Conservation (phyloP, 805 yeast genomes). For the Priceomyces medius region DNA sequence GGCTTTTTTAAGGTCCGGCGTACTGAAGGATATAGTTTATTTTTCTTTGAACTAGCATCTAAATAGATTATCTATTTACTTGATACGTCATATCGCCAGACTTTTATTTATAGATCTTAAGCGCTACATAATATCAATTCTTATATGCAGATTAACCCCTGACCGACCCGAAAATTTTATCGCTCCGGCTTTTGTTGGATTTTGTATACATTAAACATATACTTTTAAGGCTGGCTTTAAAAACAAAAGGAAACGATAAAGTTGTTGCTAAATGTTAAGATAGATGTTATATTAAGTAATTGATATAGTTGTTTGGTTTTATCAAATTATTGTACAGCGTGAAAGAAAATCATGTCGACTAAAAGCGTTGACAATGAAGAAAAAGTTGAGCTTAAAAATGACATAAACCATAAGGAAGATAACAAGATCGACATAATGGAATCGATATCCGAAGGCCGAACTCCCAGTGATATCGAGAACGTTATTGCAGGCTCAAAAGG, state of each 20-base stretch:
- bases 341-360: neutral
- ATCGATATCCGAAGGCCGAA: neutral
- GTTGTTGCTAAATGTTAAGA: neutral
- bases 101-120: neutral
- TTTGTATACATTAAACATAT: neutral
- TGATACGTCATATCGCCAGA: neutral
- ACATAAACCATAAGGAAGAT: neutral
- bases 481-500: neutral
- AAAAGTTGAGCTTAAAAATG: neutral
- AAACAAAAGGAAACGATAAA: neutral
- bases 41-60: neutral
- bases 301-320: neutral
- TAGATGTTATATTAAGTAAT: neutral
- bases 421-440: neutral
- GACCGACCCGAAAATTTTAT: constrained; percentile 2
- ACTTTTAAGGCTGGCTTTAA: neutral
- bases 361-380: constrained; percentile 1
- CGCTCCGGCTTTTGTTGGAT: neutral
- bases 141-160: constrained; percentile 2
- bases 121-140: neutral
- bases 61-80: neutral
- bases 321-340: neutral
- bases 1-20: too few relatives aligned
- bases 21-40: neutral
- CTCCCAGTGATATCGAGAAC: neutral